A percentile compares a stretch with the other conserved stretches of the same genome.
Evolutionary conservation across 208 protist species (phyloP).

Genomic region (Acanthamoeba royreba): DNA sequence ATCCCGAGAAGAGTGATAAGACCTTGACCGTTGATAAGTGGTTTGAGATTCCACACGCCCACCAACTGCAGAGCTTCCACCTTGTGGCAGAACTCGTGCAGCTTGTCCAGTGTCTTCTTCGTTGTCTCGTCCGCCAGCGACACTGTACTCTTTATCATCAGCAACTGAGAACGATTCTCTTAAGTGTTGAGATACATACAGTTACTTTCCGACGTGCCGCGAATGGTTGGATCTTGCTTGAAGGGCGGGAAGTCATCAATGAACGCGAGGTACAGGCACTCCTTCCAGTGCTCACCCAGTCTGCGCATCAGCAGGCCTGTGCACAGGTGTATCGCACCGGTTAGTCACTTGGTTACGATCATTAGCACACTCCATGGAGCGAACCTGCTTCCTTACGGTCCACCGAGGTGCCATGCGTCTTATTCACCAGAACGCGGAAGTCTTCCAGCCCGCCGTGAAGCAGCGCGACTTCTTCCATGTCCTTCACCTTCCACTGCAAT

Average conservation of each 20-base stretch:
- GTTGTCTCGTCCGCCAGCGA: not conserved
- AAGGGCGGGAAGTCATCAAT: not conserved
- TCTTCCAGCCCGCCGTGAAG: not conserved
- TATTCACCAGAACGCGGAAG: not conserved
- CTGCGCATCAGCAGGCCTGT: not conserved
- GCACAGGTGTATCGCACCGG: no score
- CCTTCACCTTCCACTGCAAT: slow-evolving; percentile 45
- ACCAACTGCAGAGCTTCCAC: not conserved
- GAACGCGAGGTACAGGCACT: not conserved
- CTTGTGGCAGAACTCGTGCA: slow-evolving; percentile 13
- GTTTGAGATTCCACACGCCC: not conserved
- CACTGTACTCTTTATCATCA: not conserved
- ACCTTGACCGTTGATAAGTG: not conserved
- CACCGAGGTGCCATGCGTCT: not conserved
- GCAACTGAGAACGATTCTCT: no score
- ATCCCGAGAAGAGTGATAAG: not conserved
- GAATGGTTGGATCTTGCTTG: not conserved
- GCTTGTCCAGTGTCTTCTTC: not conserved
- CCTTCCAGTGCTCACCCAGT: not conserved
- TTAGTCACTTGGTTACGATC: no score
- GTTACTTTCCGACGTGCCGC: not conserved
- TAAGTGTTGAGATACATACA: not conserved
- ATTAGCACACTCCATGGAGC: no score
- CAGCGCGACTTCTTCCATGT: not conserved
- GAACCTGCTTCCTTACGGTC: not conserved